Evolutionary conservation across 345 rosid species (phyloP).

Genomic region (Fremontodendron californicum): DNA sequence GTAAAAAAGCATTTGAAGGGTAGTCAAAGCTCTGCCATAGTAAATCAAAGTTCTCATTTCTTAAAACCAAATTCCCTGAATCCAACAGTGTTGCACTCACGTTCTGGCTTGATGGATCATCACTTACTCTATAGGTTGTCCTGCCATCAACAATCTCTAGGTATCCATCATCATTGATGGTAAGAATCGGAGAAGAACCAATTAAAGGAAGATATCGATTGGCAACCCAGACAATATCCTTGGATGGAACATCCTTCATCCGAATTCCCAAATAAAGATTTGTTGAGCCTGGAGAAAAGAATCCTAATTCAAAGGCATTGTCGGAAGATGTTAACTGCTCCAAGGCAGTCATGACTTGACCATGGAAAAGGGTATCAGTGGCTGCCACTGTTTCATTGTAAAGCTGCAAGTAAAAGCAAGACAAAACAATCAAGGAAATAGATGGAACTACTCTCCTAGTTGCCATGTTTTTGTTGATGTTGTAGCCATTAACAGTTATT

Average conservation of each 20-base stretch:
- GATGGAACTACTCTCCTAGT: background rate
- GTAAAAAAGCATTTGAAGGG: slow-evolving; percentile 36
- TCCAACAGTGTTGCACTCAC: slow-evolving; percentile 25
- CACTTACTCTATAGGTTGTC: slow-evolving; percentile 8
- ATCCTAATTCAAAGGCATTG: slow-evolving; percentile 1
- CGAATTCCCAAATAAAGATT: slow-evolving; percentile 2
- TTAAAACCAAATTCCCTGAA: slow-evolving; percentile 40
- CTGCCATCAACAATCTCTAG: slow-evolving; percentile 13
- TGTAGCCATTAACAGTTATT: background rate
- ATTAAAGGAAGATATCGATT: slow-evolving; percentile 30
- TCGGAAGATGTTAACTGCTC: background rate
- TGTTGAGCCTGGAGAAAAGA: background rate
- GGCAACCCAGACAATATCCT: slow-evolving; percentile 40
- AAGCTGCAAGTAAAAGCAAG: background rate
- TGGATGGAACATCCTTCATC: background rate
- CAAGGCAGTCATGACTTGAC: background rate
- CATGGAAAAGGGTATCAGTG: slow-evolving; percentile 4
- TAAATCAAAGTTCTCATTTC: slow-evolving; percentile 4
- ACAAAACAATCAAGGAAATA: background rate
- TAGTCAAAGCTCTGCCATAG: slow-evolving; percentile 54
- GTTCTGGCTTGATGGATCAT: slow-evolving; percentile 10
- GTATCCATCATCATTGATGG: slow-evolving; percentile 21
- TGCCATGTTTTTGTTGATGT: background rate
- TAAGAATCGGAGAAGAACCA: slow-evolving; percentile 26
- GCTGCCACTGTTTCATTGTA: background rate